Conservation (phyloP, 352 stramenopile genomes). For the Discostella stelligera region DNA sequence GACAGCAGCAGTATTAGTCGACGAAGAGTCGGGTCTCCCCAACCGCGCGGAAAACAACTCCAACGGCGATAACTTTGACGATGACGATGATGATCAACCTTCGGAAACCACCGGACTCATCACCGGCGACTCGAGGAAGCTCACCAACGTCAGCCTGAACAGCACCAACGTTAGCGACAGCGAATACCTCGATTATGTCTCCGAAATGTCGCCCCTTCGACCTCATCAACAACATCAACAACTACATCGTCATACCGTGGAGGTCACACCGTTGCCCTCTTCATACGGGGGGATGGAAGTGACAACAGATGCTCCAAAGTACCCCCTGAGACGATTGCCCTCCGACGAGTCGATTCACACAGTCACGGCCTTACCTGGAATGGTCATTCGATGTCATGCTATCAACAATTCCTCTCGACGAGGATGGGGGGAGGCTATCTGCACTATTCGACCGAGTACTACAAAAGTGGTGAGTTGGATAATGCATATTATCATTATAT, state of each 20-base stretch:
- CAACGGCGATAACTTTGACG: no score
- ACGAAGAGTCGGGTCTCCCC: no score
- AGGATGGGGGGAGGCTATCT: slow-evolving; percentile 9
- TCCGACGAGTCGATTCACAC: slow-evolving; percentile 42
- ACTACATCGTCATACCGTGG: slow-evolving; percentile 3
- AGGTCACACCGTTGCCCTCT: neutral
- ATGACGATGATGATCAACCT: no score
- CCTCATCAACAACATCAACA: neutral
- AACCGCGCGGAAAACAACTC: no score
- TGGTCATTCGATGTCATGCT: slow-evolving; percentile 41
- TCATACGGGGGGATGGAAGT: neutral
- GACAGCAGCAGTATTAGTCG: no score
- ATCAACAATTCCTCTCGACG: slow-evolving; percentile 16
- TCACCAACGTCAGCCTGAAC: slow-evolving; percentile 6
- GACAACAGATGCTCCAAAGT: neutral
- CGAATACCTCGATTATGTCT: slow-evolving; percentile 28
- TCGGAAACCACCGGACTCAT: no score
- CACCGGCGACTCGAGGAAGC: slow-evolving; percentile 8
- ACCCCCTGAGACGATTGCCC: neutral
- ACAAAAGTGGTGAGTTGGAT: slow-evolving; percentile 27
- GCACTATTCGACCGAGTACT: slow-evolving; percentile 30
- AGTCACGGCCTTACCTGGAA: slow-evolving; percentile 37
- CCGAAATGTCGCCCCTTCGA: slow-evolving; percentile 36
- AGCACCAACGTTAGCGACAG: slow-evolving; percentile 24
- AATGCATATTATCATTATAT: neutral